A percentile compares a stretch with the other conserved stretches of the same genome.
Conservation (phyloP, 176 grass and related monocot genomes). For the Oryza punctata region DNA sequence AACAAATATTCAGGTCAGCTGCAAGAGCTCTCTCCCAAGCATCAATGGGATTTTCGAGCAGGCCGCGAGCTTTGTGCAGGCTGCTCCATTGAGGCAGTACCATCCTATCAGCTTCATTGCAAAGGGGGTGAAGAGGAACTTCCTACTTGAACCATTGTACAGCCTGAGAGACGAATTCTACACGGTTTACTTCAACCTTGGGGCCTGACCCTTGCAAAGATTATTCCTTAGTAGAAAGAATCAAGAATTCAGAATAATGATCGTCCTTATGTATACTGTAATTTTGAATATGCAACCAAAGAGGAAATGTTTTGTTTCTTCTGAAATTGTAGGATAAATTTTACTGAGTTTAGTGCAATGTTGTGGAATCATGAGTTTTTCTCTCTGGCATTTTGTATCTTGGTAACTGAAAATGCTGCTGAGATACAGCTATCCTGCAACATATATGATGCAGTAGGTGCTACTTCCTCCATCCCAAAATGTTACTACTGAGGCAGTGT, state of each 20-base stretch:
- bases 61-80: constrained; percentile 62
- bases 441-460: constrained; percentile 12
- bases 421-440: neutral
- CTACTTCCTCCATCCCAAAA: neutral
- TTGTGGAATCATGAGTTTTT: neutral
- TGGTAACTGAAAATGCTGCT: constrained; percentile 12
- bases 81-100: constrained; percentile 56
- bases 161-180: constrained; percentile 84
- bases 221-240: constrained; percentile 35
- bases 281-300: constrained; percentile 18
- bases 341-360: constrained; percentile 2
- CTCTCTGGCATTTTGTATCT: neutral
- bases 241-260: constrained; percentile 32
- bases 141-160: constrained; percentile 75
- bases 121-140: constrained; percentile 64
- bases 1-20: constrained; percentile 47
- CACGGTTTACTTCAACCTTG: constrained; percentile 80
- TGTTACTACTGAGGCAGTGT: too few relatives aligned
- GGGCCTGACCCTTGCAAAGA: constrained; percentile 39
- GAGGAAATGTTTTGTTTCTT: constrained; percentile 18
- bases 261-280: neutral
- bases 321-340: constrained; percentile 8
- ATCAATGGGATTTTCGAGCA: constrained; percentile 50
- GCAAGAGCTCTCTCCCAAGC: constrained; percentile 44
- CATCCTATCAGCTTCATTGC: constrained; percentile 76